Evolutionary conservation across 202 grass and related monocot species (phyloP), one percentile per base, ranked within the genome.

Genomic region (Digitaria exilis): DNA sequence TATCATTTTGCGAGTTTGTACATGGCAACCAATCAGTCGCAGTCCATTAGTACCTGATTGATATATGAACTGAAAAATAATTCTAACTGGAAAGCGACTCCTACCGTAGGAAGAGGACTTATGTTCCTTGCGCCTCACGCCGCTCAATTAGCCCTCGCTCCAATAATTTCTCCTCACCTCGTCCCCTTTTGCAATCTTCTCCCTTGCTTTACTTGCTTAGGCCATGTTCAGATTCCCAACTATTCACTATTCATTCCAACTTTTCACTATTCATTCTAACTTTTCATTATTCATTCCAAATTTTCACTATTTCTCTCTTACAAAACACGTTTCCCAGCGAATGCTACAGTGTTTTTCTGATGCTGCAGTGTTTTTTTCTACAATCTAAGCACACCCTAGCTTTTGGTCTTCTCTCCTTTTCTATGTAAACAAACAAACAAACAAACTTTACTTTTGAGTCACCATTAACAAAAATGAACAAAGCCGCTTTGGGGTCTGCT

Each of bases 371-470:
- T n/a, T n/a, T n/a, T n/a, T n/a, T n/a, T n/a, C n/a, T n/a, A n/a
- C n/a, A n/a, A n/a, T n/a, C n/a, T n/a, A n/a, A n/a, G n/a, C n/a
- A n/a, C n/a, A n/a, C n/a, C n/a, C n/a, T n/a, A 28, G 63, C 54
- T 70, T 29, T 66, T 74, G 48, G 62, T 42, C 24, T 54, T 67
- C 26, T 65, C 63, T 69, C 24, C 61, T 74, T 46, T 56, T 73
- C 14, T 19, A 49, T 71, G 69, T 49, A 30, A 39, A 65, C 2
- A 63, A 13, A 54, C n/a, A 24, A 59, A 55, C 52, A 6, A 6
- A 39, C 37, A n/a, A n/a, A n/a, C n/a, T n/a, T 8, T 39, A 39
- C 37, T 75, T 79, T 87, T 83, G 69, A 79, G 84, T 62, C 84
- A 84, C 61, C 84, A 79, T 14, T 32, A 82, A 59, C n/a, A n/a